Evolutionary conservation across 2,329 filamentous ascomycete genomes (phyloP), one percentile per base, ranked within the genome.

Genomic region (Hypoxylon sp.): DNA sequence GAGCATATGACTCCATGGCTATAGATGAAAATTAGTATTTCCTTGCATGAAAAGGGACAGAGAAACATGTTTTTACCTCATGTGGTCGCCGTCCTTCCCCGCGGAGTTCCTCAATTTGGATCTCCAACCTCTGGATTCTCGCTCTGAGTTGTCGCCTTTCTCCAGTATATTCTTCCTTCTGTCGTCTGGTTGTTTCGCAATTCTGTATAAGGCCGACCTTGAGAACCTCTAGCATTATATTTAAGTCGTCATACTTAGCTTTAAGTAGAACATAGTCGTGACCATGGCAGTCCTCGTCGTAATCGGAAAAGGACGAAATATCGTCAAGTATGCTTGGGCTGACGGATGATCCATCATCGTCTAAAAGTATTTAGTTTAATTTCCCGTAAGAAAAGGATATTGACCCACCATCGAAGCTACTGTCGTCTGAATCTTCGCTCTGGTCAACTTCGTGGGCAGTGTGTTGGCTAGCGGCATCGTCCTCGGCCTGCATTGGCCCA

Each of bases 1-100:
- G 13, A 73, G 63, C 19, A 41, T 28, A 3, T 30, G 9, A 1
- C 57, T 55, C 71, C 71, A 72, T 14, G 60, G 58, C 71, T 71
- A 57, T 55, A 19, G 14, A 21, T 28, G 5, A 57, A 43, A 23
- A 19, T 67, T 28, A 70, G 58, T 28, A 50, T 17, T 13, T 30
- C 14, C 13, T 19, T 21, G 3, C 6, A 21, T 7, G 14, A n/a
- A 57, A 3, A 21, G 32, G 6, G 34, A 17, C 17, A 17, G 6
- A 30, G 13, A 25, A 41, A 32, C 0, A 38, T 32, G n/a, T 43
- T 38, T 30, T 53, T 48, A 67, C 65, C 17, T 13, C 50, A 6
- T 36, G 7, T 30, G 34, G 48, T 58, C 19, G n/a, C 6, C 36
- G 23, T 43, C 11, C n/a, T 36, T 2, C 36, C 38, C 0, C 30